These are phyloP conservation scores for Tremella fuciformis DNA, from an alignment of 768 basidiomycete genomes.

Conservation along the genomic window DNA sequence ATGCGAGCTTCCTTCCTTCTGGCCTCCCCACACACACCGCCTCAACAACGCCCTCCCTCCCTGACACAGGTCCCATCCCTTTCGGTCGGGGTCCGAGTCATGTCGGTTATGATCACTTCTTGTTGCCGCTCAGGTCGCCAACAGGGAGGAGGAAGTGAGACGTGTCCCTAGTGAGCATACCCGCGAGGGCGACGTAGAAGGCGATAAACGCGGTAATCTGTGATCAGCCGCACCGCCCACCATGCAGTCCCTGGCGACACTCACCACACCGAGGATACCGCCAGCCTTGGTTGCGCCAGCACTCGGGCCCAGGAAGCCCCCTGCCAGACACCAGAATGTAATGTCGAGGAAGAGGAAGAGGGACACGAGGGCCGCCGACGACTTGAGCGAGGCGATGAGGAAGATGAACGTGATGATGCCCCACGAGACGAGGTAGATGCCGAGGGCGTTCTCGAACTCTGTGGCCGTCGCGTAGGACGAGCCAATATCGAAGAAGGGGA, in stretches of 20 bases:
- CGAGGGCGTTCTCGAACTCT: constrained; percentile 37
- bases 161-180: constrained; percentile 51
- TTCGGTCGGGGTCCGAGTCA: too few species aligned
- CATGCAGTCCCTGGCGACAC: constrained; percentile 11
- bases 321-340: constrained; percentile 54
- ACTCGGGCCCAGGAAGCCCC: constrained; percentile 43
- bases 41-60: too few species aligned
- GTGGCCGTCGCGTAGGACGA: constrained; percentile 3
- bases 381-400: constrained; percentile 57
- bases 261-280: constrained; percentile 52
- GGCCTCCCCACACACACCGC: too few species aligned
- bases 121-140: constrained; percentile 42
- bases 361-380: constrained; percentile 57
- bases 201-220: constrained; percentile 52
- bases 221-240: not conserved
- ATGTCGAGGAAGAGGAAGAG: constrained; percentile 60
- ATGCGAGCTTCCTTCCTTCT: too few species aligned
- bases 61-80: too few species aligned
- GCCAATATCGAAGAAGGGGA: constrained; percentile 23
- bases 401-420: constrained; percentile 47
- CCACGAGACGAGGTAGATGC: constrained; percentile 45
- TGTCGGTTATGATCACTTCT: too few species aligned
- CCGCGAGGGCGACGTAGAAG: constrained; percentile 51
- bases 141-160: constrained; percentile 50
- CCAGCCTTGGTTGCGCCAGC: constrained; percentile 45